Percentiles rank a stretch among this genome's conserved stretches.
Conservation (phyloP, 768 basidiomycete species). For the Amanita polypyramis region DNA sequence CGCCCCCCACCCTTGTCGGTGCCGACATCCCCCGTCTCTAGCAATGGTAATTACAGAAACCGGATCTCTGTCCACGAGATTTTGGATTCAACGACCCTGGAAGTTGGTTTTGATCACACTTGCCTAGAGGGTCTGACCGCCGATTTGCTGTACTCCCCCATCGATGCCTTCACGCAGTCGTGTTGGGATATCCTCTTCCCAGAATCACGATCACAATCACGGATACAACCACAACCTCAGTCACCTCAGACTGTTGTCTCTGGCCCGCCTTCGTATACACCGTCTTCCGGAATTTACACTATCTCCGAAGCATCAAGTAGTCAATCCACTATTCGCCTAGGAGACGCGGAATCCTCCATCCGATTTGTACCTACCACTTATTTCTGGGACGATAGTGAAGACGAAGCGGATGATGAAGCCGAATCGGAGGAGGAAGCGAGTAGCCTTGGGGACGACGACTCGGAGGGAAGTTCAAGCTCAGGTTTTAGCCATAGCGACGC, state of each 20-base stretch:
- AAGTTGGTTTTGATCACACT: constrained; percentile 25
- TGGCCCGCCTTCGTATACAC: neutral
- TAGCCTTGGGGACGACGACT: neutral
- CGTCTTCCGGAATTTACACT: neutral
- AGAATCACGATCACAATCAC: neutral
- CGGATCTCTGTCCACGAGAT: constrained; percentile 7
- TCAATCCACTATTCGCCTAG: neutral
- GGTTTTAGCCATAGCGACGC: constrained; percentile 3
- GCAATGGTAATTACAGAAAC: neutral
- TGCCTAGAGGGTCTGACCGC: constrained; percentile 30
- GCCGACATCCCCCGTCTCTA: neutral
- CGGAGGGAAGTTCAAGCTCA: neutral
- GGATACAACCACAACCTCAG: neutral
- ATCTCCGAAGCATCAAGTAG: neutral
- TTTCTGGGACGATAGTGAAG: constrained; percentile 6
- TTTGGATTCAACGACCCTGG: constrained; percentile 26
- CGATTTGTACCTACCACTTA: neutral
- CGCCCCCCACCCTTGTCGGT: neutral
- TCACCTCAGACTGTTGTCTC: neutral
- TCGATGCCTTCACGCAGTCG: constrained; percentile 24
- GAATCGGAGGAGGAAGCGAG: neutral
- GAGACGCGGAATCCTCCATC: neutral
- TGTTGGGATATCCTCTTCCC: constrained; percentile 23
- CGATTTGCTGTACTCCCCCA: constrained; percentile 23
- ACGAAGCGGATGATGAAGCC: neutral